Evolutionary conservation across 2,329 filamentous ascomycete genomes (phyloP), one percentile per base, ranked within the genome.

Genomic region (Aspergillus phoenicis): DNA sequence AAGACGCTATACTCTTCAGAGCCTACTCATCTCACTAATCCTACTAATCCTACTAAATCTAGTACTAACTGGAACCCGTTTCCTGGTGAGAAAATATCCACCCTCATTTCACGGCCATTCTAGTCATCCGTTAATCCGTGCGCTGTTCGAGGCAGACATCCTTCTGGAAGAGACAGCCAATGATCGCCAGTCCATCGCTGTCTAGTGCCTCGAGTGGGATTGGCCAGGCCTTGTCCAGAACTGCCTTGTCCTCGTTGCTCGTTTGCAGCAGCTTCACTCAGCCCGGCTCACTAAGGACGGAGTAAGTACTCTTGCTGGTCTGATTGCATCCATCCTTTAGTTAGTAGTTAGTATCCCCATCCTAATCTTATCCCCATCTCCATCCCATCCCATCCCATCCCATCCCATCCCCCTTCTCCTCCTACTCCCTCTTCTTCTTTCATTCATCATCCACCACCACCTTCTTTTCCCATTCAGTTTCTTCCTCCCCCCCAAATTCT

Each of bases 151-250:
- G 28, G 15, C 13, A 26, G 47, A 51, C 33, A 51, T 51, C 47
- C 47, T 51, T 51, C 26, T 33, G 22, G 28, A 17, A 51, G 15
- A 51, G 47, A 17, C 15, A 51, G 47, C 47, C 47, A 51, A 51
- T 51, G 47, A 51, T 30, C 26, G 26, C 47, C 26, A 28, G 15
- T 28, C 47, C 13, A 26, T 5, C 47, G 6, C 26, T 8, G 15
- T 36, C 33, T 36, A 51, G 48, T 49, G 53, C 51, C 57, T 38
- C 51, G 20, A 13, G 45, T 51, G 52, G 57, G 58, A 60, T 60
- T 63, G 59, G 49, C 58, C 66, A 68, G 68, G 62, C 69, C 65
- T 57, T 49, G 62, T 62, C 62, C 63, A 62, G 64, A 60, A 38
- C 33, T 10, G 15, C 22, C 28, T 38, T 36, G 2, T 17, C n/a